phyloP scores from a whole-genome alignment of 1,139 yeast genomes.

The Hemisphaericaspora lyxosophila region DNA sequence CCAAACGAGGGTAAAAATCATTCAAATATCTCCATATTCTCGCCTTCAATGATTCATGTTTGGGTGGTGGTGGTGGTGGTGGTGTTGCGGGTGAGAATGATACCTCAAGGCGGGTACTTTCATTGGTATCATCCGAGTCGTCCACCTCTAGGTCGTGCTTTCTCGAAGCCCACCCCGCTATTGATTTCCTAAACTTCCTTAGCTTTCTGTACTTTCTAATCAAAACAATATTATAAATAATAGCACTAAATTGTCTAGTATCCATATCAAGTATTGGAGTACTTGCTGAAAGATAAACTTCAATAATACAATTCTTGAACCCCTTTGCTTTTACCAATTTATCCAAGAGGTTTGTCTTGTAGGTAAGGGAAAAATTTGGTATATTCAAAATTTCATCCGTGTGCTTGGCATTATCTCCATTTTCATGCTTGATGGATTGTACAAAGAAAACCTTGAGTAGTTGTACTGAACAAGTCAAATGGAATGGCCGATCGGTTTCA shows the following conservation, averaged over 20 bases:
- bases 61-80: neutral
- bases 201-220: slow-evolving; percentile 33
- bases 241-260: slow-evolving; percentile 41
- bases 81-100: slow-evolving; percentile 8
- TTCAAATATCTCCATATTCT: slow-evolving; percentile 23
- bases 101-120: neutral
- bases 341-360: slow-evolving; percentile 54
- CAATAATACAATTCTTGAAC: slow-evolving; percentile 39
- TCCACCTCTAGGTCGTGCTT: neutral
- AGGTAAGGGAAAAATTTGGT: slow-evolving; percentile 53
- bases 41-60: slow-evolving; percentile 10
- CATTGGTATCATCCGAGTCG: slow-evolving; percentile 6
- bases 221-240: slow-evolving; percentile 37
- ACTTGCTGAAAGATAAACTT: slow-evolving; percentile 44
- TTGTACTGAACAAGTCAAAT: slow-evolving; percentile 47
- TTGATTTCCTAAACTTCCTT: slow-evolving; percentile 17
- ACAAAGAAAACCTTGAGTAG: slow-evolving; percentile 35
- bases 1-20: slow-evolving; percentile 45
- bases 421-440: slow-evolving; percentile 14
- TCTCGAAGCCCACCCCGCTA: slow-evolving; percentile 1
- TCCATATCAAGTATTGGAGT: slow-evolving; percentile 52
- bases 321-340: slow-evolving; percentile 35
- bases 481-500: slow-evolving; percentile 51
- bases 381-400: slow-evolving; percentile 47
- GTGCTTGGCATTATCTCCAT: slow-evolving; percentile 15